Percentiles rank a stretch among this genome's conserved stretches.
These are phyloP conservation scores for Kwoniella sp. DNA, from an alignment of 768 basidiomycete species.

Conservation along the genomic window DNA sequence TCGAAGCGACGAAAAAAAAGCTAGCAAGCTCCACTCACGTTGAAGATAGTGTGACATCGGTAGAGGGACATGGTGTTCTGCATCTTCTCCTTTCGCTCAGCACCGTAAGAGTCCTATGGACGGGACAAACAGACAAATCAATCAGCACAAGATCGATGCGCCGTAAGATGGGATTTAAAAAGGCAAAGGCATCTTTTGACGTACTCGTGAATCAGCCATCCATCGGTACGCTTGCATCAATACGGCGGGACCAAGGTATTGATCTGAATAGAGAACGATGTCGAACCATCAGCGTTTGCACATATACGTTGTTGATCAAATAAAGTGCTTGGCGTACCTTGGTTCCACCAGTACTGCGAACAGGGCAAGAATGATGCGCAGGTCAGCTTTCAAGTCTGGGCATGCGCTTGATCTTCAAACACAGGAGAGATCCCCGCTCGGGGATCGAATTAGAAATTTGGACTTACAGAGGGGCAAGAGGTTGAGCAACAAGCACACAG, in stretches of 20 bases:
- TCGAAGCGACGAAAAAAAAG: no score
- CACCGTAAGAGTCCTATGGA: slow-evolving; percentile 70
- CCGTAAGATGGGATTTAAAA: neutral
- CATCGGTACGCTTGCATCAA: slow-evolving; percentile 96
- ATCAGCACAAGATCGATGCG: neutral
- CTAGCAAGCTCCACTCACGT: slow-evolving; percentile 62
- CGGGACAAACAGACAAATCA: neutral
- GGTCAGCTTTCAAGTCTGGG: slow-evolving; percentile 1
- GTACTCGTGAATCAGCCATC: slow-evolving; percentile 92
- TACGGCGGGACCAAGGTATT: slow-evolving; percentile 95
- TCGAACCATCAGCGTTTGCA: slow-evolving; percentile 11
- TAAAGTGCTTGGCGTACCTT: slow-evolving; percentile 57
- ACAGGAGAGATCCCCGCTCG: no score
- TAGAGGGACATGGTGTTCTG: slow-evolving; percentile 96
- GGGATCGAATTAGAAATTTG: no score
- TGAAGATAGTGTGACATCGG: slow-evolving; percentile 98
- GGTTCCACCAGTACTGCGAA: slow-evolving; percentile 91
- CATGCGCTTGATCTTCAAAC: no score
- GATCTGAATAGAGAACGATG: slow-evolving; percentile 57
- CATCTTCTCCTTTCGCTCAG: slow-evolving; percentile 82
- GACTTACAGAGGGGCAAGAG: slow-evolving; percentile 75
- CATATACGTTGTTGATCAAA: neutral
- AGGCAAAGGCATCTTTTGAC: no score
- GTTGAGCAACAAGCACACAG: slow-evolving; percentile 85
- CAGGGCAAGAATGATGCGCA: neutral